Evolutionary conservation across 305 asterid species (phyloP).

Genomic region (Solanum hybrid): DNA sequence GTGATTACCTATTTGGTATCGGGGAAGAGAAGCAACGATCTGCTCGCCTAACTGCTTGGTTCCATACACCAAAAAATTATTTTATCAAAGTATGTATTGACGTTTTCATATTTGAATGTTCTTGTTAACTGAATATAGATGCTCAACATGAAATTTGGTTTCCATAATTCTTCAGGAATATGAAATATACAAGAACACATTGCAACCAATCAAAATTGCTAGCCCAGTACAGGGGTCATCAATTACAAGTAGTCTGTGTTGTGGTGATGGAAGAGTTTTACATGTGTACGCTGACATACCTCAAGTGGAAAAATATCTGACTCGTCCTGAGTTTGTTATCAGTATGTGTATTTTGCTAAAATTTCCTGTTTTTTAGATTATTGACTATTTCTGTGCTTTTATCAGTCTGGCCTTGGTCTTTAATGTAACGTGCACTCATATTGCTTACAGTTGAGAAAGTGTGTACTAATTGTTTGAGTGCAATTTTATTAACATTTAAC

Average conservation of each 20-base stretch:
- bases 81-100: slow-evolving; percentile 51
- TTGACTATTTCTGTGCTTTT: background rate
- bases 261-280: slow-evolving; percentile 44
- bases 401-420: background rate
- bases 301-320: slow-evolving; percentile 73
- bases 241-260: slow-evolving; percentile 33
- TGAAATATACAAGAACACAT: slow-evolving; percentile 42
- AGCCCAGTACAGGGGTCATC: slow-evolving; percentile 26
- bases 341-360: slow-evolving; percentile 37
- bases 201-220: slow-evolving; percentile 34
- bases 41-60: slow-evolving; percentile 98
- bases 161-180: slow-evolving; percentile 43
- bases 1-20: slow-evolving; percentile 77
- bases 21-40: slow-evolving; percentile 94
- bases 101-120: background rate
- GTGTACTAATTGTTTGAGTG: background rate
- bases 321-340: slow-evolving; percentile 71
- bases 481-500: background rate
- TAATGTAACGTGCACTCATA: background rate
- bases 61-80: slow-evolving; percentile 79
- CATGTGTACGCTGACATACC: slow-evolving; percentile 86
- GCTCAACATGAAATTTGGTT: background rate
- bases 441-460: background rate
- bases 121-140: slow-evolving; percentile 2
- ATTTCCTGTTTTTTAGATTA: background rate